Conservation (phyloP, 768 basidiomycete genomes). For the Macrolepiota albuminosa region DNA sequence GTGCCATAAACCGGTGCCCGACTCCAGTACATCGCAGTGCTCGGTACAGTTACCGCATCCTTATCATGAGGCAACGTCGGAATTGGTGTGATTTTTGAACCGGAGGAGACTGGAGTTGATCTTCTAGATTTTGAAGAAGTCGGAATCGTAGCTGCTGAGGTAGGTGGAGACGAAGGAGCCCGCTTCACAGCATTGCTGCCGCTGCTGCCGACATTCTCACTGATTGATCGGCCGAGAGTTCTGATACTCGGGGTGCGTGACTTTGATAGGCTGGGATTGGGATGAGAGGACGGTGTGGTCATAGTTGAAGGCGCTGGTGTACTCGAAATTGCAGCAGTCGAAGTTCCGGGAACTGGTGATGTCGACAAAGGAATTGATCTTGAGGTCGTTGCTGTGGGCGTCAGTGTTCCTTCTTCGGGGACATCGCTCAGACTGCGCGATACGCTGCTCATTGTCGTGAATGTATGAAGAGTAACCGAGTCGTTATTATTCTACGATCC, state of each 20-base stretch:
- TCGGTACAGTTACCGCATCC: conserved; percentile 55
- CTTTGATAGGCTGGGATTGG: conserved; percentile 3
- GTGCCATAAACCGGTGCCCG: conserved; percentile 73
- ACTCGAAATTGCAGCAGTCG: conserved; percentile 4
- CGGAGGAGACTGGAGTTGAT: conserved; percentile 10
- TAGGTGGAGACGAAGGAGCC: conserved; percentile 17
- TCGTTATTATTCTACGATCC: neutral
- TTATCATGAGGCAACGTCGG: conserved; percentile 62
- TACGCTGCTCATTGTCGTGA: conserved; percentile 18
- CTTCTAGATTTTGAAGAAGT: conserved; percentile 20
- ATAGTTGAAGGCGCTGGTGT: conserved; percentile 10
- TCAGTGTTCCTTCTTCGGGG: conserved; percentile 25
- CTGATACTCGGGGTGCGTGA: conserved; percentile 28
- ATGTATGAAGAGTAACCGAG: neutral
- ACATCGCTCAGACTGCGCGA: conserved; percentile 27
- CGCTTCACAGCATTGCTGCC: conserved; percentile 12
- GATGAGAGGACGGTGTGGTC: conserved; percentile 11
- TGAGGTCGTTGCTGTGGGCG: conserved; percentile 13
- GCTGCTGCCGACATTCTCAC: conserved; percentile 4
- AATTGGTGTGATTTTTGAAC: conserved; percentile 36
- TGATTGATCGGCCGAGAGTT: conserved; percentile 25
- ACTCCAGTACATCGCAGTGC: conserved; percentile 84
- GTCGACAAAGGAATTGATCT: conserved; percentile 4
- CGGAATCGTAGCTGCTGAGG: conserved; percentile 1
- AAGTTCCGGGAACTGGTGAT: neutral